These are phyloP conservation scores for Nemophila menziesii DNA, from an alignment of 257 asterid genomes.

Conservation along the genomic window DNA sequence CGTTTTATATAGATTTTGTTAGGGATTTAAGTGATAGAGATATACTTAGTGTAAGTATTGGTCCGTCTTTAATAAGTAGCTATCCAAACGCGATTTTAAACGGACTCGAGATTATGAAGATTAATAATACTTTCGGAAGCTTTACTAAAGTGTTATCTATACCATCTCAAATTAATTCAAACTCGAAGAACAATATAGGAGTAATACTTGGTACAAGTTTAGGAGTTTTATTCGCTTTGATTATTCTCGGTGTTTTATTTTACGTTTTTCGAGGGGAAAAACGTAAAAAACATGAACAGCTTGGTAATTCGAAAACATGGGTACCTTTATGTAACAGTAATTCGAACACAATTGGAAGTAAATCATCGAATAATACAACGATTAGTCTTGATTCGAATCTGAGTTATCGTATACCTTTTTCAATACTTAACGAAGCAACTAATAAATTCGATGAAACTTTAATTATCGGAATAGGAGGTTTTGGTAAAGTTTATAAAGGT, in stretches of 20 bases:
- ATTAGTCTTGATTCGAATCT: not conserved
- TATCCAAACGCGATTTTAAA: conserved; percentile 52
- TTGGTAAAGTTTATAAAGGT: not conserved
- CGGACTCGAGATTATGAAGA: conserved; percentile 70
- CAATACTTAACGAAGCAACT: not conserved
- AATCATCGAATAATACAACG: not conserved
- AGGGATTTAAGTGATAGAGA: conserved; percentile 20
- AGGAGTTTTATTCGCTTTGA: conserved; percentile 27
- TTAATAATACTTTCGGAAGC: conserved; percentile 48
- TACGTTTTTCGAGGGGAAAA: conserved; percentile 26
- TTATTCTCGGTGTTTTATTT: conserved; percentile 22
- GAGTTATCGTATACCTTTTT: conserved; percentile 2
- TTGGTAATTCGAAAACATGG: conserved; percentile 59
- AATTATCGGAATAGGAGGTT: not conserved
- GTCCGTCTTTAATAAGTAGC: conserved; percentile 34
- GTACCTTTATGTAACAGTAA: conserved; percentile 46
- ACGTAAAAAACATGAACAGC: conserved; percentile 32
- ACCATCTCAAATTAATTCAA: conserved; percentile 20
- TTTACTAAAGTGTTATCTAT: conserved; percentile 33
- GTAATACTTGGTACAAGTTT: conserved; percentile 51
- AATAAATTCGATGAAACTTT: not conserved
- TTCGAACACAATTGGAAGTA: conserved; percentile 17
- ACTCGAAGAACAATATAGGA: conserved; percentile 34
- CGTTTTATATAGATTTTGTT: conserved; percentile 51
- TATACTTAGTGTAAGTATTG: conserved; percentile 43